Evolutionary conservation across 1,139 yeast species (phyloP).

Genomic region (Petasospora fabianii): DNA sequence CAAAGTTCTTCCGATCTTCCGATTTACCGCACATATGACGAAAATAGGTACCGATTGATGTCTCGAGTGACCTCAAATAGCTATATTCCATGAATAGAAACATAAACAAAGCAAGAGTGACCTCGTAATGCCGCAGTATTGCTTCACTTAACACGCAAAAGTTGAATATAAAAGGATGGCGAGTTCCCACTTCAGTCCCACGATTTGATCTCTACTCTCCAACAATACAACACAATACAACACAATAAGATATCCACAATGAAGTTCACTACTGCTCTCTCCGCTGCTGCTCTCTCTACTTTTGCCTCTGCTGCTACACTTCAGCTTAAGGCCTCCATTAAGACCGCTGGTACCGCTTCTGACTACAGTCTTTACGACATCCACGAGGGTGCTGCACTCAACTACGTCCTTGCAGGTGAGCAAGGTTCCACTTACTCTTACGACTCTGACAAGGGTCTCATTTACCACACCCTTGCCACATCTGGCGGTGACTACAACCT

Average conservation of each 20-base stretch:
- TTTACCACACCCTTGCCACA: constrained; percentile 2
- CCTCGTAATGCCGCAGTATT: too few species aligned
- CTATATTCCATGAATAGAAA: too few species aligned
- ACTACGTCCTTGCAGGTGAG: constrained; percentile 10
- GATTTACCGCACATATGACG: too few species aligned
- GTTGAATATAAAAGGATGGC: too few species aligned
- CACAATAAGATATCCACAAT: not conserved
- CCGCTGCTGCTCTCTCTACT: not conserved
- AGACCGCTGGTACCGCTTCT: not conserved
- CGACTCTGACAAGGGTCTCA: constrained; percentile 4
- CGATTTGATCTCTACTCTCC: not conserved
- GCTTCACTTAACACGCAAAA: too few species aligned
- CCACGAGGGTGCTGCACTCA: constrained; percentile 18
- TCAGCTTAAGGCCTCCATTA: constrained; percentile 4
- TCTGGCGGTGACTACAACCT: constrained; percentile 1
- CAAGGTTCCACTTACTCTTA: constrained; percentile 3
- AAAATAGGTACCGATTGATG: too few species aligned
- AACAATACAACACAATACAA: not conserved
- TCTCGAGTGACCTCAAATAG: too few species aligned
- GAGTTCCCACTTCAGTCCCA: too few species aligned
- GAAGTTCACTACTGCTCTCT: not conserved
- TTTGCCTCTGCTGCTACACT: constrained; percentile 1
- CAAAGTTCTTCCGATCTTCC: too few species aligned
- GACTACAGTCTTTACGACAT: constrained; percentile 27
- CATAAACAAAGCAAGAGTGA: too few species aligned